These are phyloP conservation scores for Barnettozyma californica DNA, from an alignment of 805 yeast species.

Conservation along the genomic window DNA sequence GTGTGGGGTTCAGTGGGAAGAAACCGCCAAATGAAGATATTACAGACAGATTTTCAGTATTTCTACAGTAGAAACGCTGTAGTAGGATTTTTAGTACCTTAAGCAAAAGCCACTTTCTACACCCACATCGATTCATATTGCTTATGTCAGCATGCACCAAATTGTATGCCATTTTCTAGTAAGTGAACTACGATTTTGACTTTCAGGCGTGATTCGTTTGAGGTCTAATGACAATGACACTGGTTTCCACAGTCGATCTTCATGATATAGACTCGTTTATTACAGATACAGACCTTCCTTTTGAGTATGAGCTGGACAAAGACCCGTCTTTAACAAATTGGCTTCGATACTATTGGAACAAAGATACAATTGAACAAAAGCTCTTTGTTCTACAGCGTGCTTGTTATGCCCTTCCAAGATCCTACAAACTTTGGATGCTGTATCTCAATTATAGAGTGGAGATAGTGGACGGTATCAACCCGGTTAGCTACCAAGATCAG, in stretches of 20 bases:
- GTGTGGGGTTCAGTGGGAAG: background rate
- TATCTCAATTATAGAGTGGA: conserved; percentile 40
- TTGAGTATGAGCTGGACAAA: conserved; percentile 39
- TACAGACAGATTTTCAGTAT: no score
- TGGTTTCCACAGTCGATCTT: background rate
- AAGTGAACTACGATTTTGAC: no score
- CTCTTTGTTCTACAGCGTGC: conserved; percentile 52
- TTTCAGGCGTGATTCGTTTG: no score
- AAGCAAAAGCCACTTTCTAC: no score
- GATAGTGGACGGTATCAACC: conserved; percentile 25
- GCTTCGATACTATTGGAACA: conserved; percentile 34
- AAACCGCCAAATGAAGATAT: background rate
- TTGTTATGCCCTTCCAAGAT: conserved; percentile 35
- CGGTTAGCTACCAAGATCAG: conserved; percentile 27
- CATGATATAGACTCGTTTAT: conserved; percentile 4
- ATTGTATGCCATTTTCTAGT: background rate
- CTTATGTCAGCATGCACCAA: background rate
- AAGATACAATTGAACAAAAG: conserved; percentile 25
- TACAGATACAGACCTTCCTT: conserved; percentile 32
- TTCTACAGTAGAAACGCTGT: no score
- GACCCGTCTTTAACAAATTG: conserved; percentile 34
- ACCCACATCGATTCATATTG: no score
- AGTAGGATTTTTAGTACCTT: background rate
- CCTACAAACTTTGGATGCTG: conserved; percentile 50
- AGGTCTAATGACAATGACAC: background rate